Percentiles rank a stretch among this genome's conserved stretches.
These are phyloP conservation scores for Cordyceps cicadae DNA, from an alignment of 2,329 filamentous ascomycete genomes.

Conservation along the genomic window DNA sequence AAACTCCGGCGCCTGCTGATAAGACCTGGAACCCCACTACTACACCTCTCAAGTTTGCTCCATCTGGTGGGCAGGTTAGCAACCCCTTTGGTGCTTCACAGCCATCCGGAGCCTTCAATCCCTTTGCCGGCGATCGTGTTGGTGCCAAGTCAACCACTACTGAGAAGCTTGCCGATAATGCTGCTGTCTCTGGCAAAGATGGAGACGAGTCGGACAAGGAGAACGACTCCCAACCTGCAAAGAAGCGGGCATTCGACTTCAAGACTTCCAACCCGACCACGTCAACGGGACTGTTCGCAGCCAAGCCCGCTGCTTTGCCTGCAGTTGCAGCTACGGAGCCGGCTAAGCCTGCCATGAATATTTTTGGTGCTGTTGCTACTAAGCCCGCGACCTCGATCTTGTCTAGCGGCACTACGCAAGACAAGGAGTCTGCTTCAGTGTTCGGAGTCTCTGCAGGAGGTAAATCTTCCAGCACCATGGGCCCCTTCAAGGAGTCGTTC, in stretches of 20 bases:
- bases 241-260: conserved; percentile 25
- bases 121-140: conserved; percentile 23
- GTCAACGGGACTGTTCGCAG: conserved; percentile 21
- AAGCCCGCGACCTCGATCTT: conserved; percentile 19
- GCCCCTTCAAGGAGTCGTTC: too few relatives aligned
- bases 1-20: conserved; percentile 23
- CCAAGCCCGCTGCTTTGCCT: conserved; percentile 24
- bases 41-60: conserved; percentile 48
- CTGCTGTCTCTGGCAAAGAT: conserved; percentile 24
- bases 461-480: too few relatives aligned
- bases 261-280: conserved; percentile 22
- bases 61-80: conserved; percentile 22
- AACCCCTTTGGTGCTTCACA: conserved; percentile 24
- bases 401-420: conserved; percentile 19
- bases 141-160: conserved; percentile 24
- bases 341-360: conserved; percentile 18
- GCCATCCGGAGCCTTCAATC: conserved; percentile 11
- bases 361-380: conserved; percentile 19
- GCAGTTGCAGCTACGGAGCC: conserved; percentile 21
- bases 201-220: conserved; percentile 37
- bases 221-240: conserved; percentile 30
- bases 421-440: conserved; percentile 21
- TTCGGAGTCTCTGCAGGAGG: conserved; percentile 1
- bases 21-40: conserved; percentile 38
- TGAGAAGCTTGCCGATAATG: conserved; percentile 14